phyloP scores from a whole-genome alignment of 257 asterid genomes.

The Solanum tarijense region DNA sequence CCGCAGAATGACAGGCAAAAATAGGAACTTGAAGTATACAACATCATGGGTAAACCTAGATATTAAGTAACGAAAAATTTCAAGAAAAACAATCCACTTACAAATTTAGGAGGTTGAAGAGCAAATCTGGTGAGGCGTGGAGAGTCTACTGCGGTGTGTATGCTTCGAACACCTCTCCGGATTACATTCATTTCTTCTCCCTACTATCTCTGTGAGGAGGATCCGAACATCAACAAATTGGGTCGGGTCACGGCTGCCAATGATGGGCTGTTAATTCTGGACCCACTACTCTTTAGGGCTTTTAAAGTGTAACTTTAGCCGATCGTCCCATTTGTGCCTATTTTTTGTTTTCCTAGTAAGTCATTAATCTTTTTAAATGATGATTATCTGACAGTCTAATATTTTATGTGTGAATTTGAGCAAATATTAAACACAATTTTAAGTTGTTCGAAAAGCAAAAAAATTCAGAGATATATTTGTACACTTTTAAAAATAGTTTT shows the following conservation, averaged over 20 bases:
- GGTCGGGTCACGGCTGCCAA: background rate
- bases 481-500: background rate
- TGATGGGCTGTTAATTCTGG: background rate
- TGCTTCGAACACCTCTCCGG: conserved; percentile 21
- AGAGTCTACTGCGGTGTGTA: conserved; percentile 25
- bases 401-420: background rate
- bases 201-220: background rate
- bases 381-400: background rate
- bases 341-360: background rate
- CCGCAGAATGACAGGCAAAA: background rate
- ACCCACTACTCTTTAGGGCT: background rate
- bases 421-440: background rate
- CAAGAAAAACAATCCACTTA: background rate
- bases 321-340: background rate
- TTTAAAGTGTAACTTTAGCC: background rate
- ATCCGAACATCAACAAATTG: background rate
- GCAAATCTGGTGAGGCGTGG: conserved; percentile 58
- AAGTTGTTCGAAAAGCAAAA: background rate
- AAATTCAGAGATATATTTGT: background rate
- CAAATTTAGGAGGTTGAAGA: conserved; percentile 59
- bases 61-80: background rate
- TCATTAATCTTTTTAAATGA: background rate
- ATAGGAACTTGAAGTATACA: background rate
- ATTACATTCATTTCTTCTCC: background rate
- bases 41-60: background rate